Evolutionary conservation across 345 rosid species (phyloP), one percentile per base, ranked within the genome.

Genomic region (Gossypium herbaceum): DNA sequence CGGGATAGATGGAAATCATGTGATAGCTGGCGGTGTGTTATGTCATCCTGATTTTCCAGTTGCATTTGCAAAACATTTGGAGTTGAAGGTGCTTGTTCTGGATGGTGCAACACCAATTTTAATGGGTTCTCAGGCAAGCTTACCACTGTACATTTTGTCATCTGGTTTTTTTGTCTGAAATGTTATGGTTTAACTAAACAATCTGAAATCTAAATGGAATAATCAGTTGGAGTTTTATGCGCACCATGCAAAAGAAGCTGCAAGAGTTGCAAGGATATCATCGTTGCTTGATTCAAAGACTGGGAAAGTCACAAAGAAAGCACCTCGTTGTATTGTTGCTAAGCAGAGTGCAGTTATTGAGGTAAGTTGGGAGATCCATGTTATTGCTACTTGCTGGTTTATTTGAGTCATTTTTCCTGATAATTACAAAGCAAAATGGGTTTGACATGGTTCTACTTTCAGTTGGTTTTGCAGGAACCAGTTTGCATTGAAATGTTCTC

Each of bases 31-130:
- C 34, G 99, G 90, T 70, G 97, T 90, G 12, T 78, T 93, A 63
- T 93, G 98, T 76, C 99, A 96, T 82, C 97, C 97, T 13, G 95
- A 88, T 83, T 93, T 80, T 71, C 97, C 97, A 3, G 90, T 92
- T 76, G 74, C 94, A 20, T 81, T 87, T 69, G 87, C 97, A 58
- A 79, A 81, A 61, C 95, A 76, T 83, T 77, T 93, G 82, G 99
- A 92, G 81, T 77, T 96, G 77, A 89, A 80, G 81, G 89, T 93
- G 77, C 85, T 92, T 0, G 79, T 89, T 67, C 83, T 96, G 79
- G 98, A 93, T 78, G 85, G 85, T 51, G 86, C 93, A 45, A 77
- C 83, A 48, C 98, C 97, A 13, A 88, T 96, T 84, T 76, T 96
- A 58, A 84, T 85, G 12, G 99, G 99, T 44, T 87, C 98, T 75